Percentiles rank a stretch among this genome's conserved stretches.
phyloP scores from a whole-genome alignment of 345 rosid species.

The Brassica juncea region DNA sequence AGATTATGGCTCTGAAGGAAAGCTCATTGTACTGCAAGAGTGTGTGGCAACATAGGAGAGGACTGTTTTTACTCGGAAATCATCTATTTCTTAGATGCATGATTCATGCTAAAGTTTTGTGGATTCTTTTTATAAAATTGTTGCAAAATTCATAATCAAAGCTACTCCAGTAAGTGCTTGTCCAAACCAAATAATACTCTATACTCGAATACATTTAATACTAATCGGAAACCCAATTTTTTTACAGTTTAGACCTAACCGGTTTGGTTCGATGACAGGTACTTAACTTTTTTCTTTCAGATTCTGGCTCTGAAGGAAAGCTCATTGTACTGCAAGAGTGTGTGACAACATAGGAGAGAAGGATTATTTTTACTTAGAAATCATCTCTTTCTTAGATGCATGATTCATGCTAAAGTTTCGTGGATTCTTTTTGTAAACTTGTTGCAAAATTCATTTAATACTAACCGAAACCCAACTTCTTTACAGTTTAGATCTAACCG shows the following conservation, averaged over 20 bases:
- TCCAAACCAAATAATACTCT: background rate
- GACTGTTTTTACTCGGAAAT: background rate
- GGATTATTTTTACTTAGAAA: too few species aligned
- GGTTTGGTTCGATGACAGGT: too few species aligned
- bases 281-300: too few species aligned
- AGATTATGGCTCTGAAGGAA: slow-evolving; percentile 32
- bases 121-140: slow-evolving; percentile 8
- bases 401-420: too few species aligned
- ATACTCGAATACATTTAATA: background rate
- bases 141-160: background rate
- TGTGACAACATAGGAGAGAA: too few species aligned
- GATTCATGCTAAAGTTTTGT: background rate
- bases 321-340: too few species aligned
- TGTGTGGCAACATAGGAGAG: background rate
- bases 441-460: too few species aligned
- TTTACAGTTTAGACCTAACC: too few species aligned
- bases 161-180: background rate
- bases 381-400: too few species aligned
- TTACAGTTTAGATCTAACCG: background rate
- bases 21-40: background rate
- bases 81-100: background rate
- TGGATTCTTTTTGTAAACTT: too few species aligned
- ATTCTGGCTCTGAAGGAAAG: too few species aligned
- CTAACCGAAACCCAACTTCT: background rate
- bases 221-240: background rate